Evolutionary conservation across 2,329 filamentous ascomycete species (phyloP), one percentile per base, ranked within the genome.

Genomic region (Aurifilum marmelostoma): DNA sequence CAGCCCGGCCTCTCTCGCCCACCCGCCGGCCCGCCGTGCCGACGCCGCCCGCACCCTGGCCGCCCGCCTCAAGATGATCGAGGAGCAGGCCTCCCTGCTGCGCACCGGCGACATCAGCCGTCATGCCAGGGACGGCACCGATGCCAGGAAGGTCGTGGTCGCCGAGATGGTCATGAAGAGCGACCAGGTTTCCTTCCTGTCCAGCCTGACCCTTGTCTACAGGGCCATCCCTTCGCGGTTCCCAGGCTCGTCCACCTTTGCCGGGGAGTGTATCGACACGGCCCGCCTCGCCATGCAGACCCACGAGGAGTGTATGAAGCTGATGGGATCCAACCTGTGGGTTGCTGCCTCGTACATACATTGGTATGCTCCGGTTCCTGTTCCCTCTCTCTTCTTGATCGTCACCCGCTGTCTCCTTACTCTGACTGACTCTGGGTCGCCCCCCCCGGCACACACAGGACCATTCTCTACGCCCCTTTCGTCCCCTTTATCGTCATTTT

Each of bases 401-500:
- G 71, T 70, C 58, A n/a, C n/a, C 74, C 27, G 72, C 74, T 67
- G 67, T 43, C 12, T 32, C 21, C 62, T 67, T 34, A 68, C 12
- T n/a, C 3, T 27, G n/a, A 43, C 59, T 62, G 4, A 62, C 6
- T 6, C 0, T n/a, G 21, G 43, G 5, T 59, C 47, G 6, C 66
- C 11, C 21, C 18, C 21, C 8, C 34, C 4, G 4, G 8, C 34
- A 34, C 41, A 86, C 21, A n/a, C 41, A 86, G 85, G 85, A 83
- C 83, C n/a, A 76, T 87, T 34, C 78, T 88, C 29, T 80, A 87
- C 70, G 83, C 84, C 2, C 87, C 87, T 0, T 89, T 89, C 73
- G 84, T 86, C 0, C 87, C 87, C 0, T 87, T 88, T 73, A 87
- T 88, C 67, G 84, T 88, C 34, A 78, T 89, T 34, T 88, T 89